These are phyloP conservation scores for Entomophthora muscae DNA, from an alignment of 371 early-diverging fungal genomes.

Conservation along the genomic window DNA sequence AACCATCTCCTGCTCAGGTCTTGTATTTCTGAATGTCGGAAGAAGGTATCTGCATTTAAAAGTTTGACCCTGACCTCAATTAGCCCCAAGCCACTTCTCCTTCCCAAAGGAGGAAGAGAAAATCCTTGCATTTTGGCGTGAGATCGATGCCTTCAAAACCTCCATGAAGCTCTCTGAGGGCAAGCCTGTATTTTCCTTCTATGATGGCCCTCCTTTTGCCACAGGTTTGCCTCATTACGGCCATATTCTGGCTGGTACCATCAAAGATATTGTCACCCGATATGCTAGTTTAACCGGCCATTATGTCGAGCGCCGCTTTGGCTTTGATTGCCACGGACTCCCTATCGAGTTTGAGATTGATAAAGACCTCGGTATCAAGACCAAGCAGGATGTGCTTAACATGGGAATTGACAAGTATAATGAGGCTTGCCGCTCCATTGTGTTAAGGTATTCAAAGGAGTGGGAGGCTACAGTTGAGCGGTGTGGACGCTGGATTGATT, in stretches of 20 bases:
- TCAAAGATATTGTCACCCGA: conserved; percentile 99
- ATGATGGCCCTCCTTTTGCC: conserved; percentile 99
- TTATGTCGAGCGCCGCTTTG: conserved; percentile 97
- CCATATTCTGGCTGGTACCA: conserved; percentile 98
- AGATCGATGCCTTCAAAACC: conserved; percentile 95
- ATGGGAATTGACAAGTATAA: conserved; percentile 99
- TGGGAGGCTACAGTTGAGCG: conserved; percentile 97
- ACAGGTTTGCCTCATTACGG: conserved; percentile 99
- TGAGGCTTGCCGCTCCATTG: conserved; percentile 95
- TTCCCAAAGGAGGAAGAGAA: conserved; percentile 95
- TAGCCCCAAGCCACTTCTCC: conserved; percentile 25
- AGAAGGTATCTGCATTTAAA: not conserved
- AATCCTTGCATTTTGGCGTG: conserved; percentile 91
- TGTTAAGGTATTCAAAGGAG: conserved; percentile 93
- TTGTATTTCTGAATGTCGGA: no score
- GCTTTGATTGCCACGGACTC: conserved; percentile 99
- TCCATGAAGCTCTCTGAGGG: conserved; percentile 86
- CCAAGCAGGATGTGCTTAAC: conserved; percentile 78
- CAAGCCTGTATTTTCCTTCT: conserved; percentile 79
- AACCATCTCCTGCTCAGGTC: no score
- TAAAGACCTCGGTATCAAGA: conserved; percentile 86
- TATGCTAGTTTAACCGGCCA: conserved; percentile 96
- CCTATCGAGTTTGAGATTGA: conserved; percentile 99
- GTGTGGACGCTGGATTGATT: conserved; percentile 99
- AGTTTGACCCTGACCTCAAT: not conserved